A percentile compares a stretch with the other conserved stretches of the same genome.
Evolutionary conservation across 306 rosid species (phyloP).

Genomic region (Begonia loranthoides): DNA sequence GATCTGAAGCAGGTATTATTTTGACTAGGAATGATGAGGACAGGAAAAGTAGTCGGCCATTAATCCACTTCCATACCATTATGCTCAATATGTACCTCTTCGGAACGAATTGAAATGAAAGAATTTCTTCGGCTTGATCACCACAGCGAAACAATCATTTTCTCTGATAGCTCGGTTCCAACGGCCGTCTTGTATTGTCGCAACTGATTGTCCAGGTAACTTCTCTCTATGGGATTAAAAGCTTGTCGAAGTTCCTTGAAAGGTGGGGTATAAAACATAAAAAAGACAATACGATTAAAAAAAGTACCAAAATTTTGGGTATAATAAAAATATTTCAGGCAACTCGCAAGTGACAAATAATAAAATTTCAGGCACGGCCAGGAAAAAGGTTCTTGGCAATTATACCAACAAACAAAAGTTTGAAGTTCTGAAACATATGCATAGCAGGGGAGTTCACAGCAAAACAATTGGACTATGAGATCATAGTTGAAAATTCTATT

Average conservation of each 20-base stretch:
- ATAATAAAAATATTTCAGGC: too few relatives aligned
- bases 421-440: too few relatives aligned
- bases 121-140: conserved; percentile 11
- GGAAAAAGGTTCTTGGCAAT: too few relatives aligned
- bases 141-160: conserved; percentile 43
- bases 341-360: too few relatives aligned
- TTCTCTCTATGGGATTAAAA: conserved; percentile 20
- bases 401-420: too few relatives aligned
- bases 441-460: not conserved
- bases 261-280: too few relatives aligned
- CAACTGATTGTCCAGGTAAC: conserved; percentile 54
- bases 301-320: too few relatives aligned
- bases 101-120: not conserved
- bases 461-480: not conserved
- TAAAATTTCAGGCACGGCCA: too few relatives aligned
- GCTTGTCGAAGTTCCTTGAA: conserved; percentile 46
- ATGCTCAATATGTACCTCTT: not conserved
- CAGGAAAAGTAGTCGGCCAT: too few relatives aligned
- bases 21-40: too few relatives aligned
- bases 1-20: too few relatives aligned
- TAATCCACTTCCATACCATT: not conserved
- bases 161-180: conserved; percentile 53
- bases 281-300: too few relatives aligned
- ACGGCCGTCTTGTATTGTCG: conserved; percentile 52
- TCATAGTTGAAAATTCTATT: not conserved